These are phyloP conservation scores for Allomyces arbusculus DNA, from an alignment of 192 early-diverging fungal species.

Conservation along the genomic window DNA sequence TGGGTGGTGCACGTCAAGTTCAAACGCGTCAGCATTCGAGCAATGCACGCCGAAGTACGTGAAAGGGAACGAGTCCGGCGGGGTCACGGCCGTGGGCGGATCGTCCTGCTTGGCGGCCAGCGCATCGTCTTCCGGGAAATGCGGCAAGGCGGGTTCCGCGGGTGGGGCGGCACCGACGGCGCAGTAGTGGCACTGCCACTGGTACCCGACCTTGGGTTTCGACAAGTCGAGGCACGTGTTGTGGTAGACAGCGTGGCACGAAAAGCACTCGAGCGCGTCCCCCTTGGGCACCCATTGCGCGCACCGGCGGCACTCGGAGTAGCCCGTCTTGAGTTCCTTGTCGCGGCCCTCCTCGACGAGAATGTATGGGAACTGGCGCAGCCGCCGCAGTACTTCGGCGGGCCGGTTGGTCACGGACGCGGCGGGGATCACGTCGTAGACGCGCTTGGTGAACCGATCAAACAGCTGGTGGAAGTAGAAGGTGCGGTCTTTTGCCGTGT, in stretches of 20 bases:
- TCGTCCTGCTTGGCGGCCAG: neutral
- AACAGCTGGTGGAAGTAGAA: slow-evolving; percentile 80
- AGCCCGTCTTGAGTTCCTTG: slow-evolving; percentile 44
- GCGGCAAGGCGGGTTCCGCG: neutral
- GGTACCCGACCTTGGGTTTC: neutral
- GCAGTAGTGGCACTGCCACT: neutral
- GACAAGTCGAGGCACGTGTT: neutral
- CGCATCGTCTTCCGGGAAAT: neutral
- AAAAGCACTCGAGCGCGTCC: neutral
- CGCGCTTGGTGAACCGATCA: slow-evolving; percentile 69
- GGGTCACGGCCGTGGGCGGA: neutral
- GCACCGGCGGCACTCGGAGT: slow-evolving; percentile 47
- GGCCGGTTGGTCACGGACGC: slow-evolving; percentile 61
- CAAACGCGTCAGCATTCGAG: neutral
- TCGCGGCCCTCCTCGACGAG: slow-evolving; percentile 69
- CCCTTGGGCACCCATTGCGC: slow-evolving; percentile 24
- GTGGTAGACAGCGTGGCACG: neutral
- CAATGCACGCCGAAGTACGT: neutral
- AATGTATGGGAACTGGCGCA: slow-evolving; percentile 59
- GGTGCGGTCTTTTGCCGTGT: slow-evolving; percentile 37
- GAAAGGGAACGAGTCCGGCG: neutral
- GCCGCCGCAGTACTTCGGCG: slow-evolving; percentile 37
- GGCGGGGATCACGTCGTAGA: slow-evolving; percentile 71
- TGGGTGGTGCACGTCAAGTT: neutral
- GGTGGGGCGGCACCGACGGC: neutral